Evolutionary conservation across 331 rosid species (phyloP).

Genomic region (Acacia concinna): DNA sequence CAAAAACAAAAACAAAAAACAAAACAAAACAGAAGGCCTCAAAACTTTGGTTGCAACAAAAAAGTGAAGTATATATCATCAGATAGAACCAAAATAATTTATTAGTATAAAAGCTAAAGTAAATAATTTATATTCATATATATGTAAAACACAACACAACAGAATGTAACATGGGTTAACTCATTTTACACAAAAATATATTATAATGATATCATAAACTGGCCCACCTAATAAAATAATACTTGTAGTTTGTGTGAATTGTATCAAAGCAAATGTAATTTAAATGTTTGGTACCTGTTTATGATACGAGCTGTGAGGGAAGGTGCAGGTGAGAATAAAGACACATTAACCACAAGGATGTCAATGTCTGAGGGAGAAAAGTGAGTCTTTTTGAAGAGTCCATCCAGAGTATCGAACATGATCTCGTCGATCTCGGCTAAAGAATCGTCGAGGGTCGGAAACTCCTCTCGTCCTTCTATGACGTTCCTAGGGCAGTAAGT

Average conservation of each 20-base stretch:
- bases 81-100: neutral
- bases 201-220: no score
- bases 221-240: neutral
- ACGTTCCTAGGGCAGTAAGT: conserved; percentile 71
- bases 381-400: conserved; percentile 45
- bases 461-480: conserved; percentile 51
- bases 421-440: conserved; percentile 63
- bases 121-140: neutral
- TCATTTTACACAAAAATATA: no score
- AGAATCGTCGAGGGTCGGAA: conserved; percentile 45
- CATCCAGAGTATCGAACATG: conserved; percentile 61
- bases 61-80: no score
- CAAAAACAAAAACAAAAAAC: no score
- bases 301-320: conserved; percentile 73
- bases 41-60: no score
- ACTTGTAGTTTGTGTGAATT: neutral
- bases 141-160: neutral
- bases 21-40: no score
- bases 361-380: conserved; percentile 59
- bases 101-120: neutral
- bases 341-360: conserved; percentile 74
- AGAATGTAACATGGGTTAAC: neutral
- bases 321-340: conserved; percentile 66
- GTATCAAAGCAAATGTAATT: neutral
- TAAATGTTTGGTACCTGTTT: conserved; percentile 32